Evolutionary conservation across 2,329 filamentous ascomycete species (phyloP), one percentile per base, ranked within the genome.

Genomic region (Chaetomiaceae sp.): DNA sequence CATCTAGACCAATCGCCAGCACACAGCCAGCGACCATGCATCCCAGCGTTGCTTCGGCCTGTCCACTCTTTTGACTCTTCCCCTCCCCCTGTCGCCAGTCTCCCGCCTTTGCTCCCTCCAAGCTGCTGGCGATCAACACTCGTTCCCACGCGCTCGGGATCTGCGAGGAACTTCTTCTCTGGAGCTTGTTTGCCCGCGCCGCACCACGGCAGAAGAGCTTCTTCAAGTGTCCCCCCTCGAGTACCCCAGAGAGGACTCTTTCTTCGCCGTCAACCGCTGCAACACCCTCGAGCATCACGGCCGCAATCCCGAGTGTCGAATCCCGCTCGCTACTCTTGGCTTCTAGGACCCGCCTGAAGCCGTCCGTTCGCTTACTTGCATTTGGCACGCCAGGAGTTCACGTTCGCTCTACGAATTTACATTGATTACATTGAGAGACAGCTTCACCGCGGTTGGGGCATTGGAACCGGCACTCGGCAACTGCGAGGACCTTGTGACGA

Each of bases 331-430:
- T 53, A 45, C 41, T 16, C 32, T 30, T 46, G 56, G 54, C 56
- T 58, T 53, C 5, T 44, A 58, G 51, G 34, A 25, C 10, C n/a
- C 25, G 18, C 27, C 47, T 38, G 48, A 55, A 54, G 57, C 57
- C 49, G 54, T 59, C 57, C 57, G 21, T 27, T 59, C 57, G 57
- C 57, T 59, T 51, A 11, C 11, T 25, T 30, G n/a, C n/a, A n/a
- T 30, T 40, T 41, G 47, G 37, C 20, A 9, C n/a, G 10, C 25
- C 32, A 44, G 27, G 20, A 32, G 5, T 8, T 53, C 32, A 45
- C 38, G 10, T 27, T 55, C 44, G 45, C 44, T 55, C 23, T 8
- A 27, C 45, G 27, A 25, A 6, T 4, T 5, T 14, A 8, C 32
- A 8, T n/a, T n/a, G n/a, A n/a, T n/a, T n/a, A n/a, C n/a, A n/a